Base-by-base conservation (phyloP, 2,329 filamentous ascomycete species). In the Pezicula carpinea region DNA sequence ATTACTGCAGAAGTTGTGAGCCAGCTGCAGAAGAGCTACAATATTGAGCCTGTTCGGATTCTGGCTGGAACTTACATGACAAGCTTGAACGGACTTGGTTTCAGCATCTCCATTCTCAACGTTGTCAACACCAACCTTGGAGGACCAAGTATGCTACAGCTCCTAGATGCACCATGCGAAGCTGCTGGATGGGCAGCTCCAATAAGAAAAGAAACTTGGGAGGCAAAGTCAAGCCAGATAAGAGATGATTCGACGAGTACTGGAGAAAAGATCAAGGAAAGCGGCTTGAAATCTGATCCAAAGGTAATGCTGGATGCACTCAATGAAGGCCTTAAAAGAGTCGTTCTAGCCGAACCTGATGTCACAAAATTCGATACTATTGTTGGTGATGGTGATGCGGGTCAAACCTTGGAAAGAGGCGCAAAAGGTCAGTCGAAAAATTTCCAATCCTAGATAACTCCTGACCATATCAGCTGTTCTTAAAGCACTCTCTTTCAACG, bases 311-410 rank as follows among this genome's bases (percentile, higher is more conserved):
- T 74, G 53, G 75, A 71, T 43, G 73, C 71, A 19, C 69, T 85
- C 34, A 71, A 67, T 34, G 68, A 70, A 26, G 83, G 73, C 15
- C 70, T 87, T 6, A 65, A 81, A 34, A 70, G 72, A 46, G 62
- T 87, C 26, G 84, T 87, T 54, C 70, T 66, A 4, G 80, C 79
- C 3, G 84, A 88, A 59, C 75, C 80, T 7, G 75, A 83, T 35
- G 71, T 87, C 46, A 87, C 84, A 10, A 76, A 70, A 46, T 87
- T 77, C 60, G 84, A 87, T 61, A 85, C 82, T 3, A 77, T 85
- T 33, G 83, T 87, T 43, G 84, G 84, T 26, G 84, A 88, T 59
- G 84, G 84, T 26, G 84, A 88, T 64, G 87, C 83, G 59, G 84
- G 84, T 13, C 78, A 84, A 34, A 82, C 82, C 18, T 70, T 88